Evolutionary conservation across 257 asterid species (phyloP).

Genomic region (Nicotiana undulata): DNA sequence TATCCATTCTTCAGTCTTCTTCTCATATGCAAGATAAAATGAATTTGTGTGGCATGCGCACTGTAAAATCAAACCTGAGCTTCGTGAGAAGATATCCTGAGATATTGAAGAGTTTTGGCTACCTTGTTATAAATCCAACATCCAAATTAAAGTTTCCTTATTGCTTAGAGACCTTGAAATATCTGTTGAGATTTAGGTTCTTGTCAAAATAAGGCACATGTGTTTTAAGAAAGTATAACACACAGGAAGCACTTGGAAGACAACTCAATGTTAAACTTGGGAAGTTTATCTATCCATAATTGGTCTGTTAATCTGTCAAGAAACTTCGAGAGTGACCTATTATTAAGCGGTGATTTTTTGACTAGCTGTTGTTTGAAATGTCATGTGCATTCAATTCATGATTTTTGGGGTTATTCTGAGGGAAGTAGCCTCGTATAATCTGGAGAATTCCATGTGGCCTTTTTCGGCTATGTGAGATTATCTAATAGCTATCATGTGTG

Average conservation of each 20-base stretch:
- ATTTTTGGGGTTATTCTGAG: background rate
- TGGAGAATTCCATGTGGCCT: background rate
- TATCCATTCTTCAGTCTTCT: background rate
- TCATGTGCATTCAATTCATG: background rate
- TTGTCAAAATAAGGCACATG: background rate
- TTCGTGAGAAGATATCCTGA: background rate
- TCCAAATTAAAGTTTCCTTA: background rate
- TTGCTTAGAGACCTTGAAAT: background rate
- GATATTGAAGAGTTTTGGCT: background rate
- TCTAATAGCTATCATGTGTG: background rate
- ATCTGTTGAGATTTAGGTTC: background rate
- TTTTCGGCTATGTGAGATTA: background rate
- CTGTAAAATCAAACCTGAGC: background rate
- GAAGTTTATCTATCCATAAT: background rate
- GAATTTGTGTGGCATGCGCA: background rate
- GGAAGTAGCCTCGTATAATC: background rate
- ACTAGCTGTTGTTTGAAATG: background rate
- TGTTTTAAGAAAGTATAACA: background rate
- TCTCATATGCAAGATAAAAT: background rate
- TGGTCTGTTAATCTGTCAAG: background rate
- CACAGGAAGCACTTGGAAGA: background rate
- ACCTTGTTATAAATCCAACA: background rate
- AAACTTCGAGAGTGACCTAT: background rate
- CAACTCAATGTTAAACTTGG: background rate
- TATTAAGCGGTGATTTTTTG: background rate